A percentile compares a stretch with the other conserved stretches of the same genome.
Evolutionary conservation across 345 rosid species (phyloP).

Genomic region (Combretum micranthum): DNA sequence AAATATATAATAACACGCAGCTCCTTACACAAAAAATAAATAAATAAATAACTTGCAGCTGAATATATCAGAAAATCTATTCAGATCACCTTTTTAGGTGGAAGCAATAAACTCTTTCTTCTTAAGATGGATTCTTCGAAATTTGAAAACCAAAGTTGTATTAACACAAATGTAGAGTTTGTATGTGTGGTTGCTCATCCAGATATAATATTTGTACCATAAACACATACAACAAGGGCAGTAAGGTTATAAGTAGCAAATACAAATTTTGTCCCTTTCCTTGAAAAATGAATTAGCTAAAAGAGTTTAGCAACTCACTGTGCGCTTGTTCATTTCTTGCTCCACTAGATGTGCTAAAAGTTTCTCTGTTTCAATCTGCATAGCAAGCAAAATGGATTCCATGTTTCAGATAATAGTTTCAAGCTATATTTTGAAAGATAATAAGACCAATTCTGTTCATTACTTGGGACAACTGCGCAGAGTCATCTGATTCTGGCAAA

Average conservation of each 20-base stretch:
- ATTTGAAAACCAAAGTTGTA: too few relatives aligned
- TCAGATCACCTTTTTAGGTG: neutral
- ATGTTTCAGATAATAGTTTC: neutral
- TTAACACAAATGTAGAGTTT: too few relatives aligned
- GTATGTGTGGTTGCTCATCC: too few relatives aligned
- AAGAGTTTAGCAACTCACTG: conserved; percentile 34
- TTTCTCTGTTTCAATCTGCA: conserved; percentile 95
- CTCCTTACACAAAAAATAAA: too few relatives aligned
- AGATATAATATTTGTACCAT: too few relatives aligned
- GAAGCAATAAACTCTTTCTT: neutral
- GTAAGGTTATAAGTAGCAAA: too few relatives aligned
- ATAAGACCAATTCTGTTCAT: neutral
- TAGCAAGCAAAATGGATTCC: conserved; percentile 15
- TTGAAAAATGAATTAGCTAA: neutral
- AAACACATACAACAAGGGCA: too few relatives aligned
- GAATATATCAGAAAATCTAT: neutral
- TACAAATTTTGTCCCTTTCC: too few relatives aligned
- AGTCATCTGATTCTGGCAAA: conserved; percentile 93
- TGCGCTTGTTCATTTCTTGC: conserved; percentile 82
- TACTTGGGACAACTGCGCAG: conserved; percentile 99
- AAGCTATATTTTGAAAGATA: too few relatives aligned
- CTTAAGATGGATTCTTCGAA: too few relatives aligned
- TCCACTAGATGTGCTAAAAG: conserved; percentile 96
- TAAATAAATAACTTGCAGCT: neutral
- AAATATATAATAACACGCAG: too few relatives aligned